Evolutionary conservation across 116 monocot species (phyloP).

Genomic region (Dioscorea cayenensis): DNA sequence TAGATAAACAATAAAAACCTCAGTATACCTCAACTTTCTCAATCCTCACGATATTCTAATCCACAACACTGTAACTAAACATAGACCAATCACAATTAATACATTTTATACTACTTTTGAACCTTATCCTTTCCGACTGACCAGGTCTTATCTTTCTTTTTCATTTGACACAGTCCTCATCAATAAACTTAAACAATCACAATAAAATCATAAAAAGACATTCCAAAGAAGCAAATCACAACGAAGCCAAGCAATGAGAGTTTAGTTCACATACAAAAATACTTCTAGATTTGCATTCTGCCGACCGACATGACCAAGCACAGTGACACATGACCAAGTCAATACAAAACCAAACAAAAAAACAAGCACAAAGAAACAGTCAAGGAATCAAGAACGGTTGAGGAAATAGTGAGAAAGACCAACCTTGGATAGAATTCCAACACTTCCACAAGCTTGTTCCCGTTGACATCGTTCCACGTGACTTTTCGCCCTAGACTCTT

Average conservation of each 20-base stretch:
- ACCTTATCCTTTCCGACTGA: too few species aligned
- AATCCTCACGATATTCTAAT: too few species aligned
- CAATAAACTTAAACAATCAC: not conserved
- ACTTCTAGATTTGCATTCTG: too few species aligned
- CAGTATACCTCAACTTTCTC: too few species aligned
- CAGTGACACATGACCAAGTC: not conserved
- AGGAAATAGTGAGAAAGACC: not conserved
- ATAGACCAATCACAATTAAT: too few species aligned
- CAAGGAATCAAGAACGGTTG: not conserved
- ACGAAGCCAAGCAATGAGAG: not conserved
- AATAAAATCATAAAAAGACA: not conserved
- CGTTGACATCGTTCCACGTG: constrained; percentile 29
- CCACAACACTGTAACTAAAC: too few species aligned
- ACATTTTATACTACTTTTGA: too few species aligned
- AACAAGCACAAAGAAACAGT: not conserved
- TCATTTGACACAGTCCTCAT: not conserved
- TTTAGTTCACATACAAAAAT: not conserved
- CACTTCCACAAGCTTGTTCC: constrained; percentile 29
- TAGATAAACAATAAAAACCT: too few species aligned
- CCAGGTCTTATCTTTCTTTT: too few species aligned
- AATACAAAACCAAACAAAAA: not conserved
- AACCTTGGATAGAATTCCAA: constrained; percentile 36
- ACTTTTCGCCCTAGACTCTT: constrained; percentile 23
- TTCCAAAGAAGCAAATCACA: not conserved
- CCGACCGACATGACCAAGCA: not conserved